A percentile compares a stretch with the other conserved stretches of the same genome.
These are phyloP conservation scores for Podospora comata DNA, from an alignment of 495 filamentous ascomycete species.

Conservation along the genomic window DNA sequence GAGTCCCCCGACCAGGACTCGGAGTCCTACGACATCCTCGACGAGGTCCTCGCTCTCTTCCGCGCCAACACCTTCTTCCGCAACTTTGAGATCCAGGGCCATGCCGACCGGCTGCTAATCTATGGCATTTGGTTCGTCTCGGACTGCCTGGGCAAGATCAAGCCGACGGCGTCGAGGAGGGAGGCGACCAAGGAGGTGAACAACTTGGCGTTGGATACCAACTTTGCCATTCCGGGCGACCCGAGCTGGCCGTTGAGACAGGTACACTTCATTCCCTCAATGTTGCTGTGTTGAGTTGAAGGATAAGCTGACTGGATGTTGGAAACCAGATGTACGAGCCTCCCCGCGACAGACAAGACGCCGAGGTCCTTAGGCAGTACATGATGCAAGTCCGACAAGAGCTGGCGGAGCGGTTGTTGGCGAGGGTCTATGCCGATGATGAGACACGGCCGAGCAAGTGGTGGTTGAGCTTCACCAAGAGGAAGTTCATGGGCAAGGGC, in stretches of 20 bases:
- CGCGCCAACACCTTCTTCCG: constrained; percentile 98
- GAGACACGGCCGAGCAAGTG: constrained; percentile 85
- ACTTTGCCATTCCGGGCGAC: constrained; percentile 95
- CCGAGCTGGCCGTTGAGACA: constrained; percentile 91
- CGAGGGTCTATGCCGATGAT: constrained; percentile 84
- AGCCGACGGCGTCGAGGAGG: constrained; percentile 53
- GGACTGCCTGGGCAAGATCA: constrained; percentile 83
- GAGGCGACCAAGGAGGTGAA: constrained; percentile 55
- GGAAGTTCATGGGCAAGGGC: constrained; percentile 98
- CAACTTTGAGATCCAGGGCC: constrained; percentile 98
- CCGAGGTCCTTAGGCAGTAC: constrained; percentile 81
- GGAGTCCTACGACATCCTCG: constrained; percentile 89
- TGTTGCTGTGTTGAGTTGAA: not conserved
- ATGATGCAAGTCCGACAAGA: constrained; percentile 91
- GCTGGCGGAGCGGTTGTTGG: constrained; percentile 73
- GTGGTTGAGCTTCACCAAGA: constrained; percentile 98
- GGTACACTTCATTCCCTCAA: constrained; percentile 34
- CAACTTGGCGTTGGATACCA: constrained; percentile 70
- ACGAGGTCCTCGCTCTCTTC: constrained; percentile 90
- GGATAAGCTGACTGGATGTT: constrained; percentile 13
- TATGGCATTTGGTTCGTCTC: constrained; percentile 94
- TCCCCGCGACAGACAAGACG: constrained; percentile 80
- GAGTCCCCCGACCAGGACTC: constrained; percentile 75
- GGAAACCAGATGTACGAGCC: constrained; percentile 54
- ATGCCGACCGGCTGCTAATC: constrained; percentile 89